These are phyloP conservation scores for Neofusicoccum kwambonambiense DNA, from an alignment of 2,329 filamentous ascomycete genomes.

Conservation along the genomic window DNA sequence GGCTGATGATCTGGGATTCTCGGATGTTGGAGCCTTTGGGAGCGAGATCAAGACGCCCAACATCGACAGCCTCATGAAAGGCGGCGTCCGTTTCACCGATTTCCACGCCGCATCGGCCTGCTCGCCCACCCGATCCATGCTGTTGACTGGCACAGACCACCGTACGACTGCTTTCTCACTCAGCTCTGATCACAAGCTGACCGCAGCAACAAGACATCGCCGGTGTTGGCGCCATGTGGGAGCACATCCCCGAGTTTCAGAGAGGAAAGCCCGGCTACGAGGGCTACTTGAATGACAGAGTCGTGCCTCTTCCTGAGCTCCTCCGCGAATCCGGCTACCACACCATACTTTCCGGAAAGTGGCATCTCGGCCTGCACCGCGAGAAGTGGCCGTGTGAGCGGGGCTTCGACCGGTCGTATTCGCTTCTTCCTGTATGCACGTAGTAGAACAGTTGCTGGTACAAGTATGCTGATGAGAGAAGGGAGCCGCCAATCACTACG, in stretches of 20 bases:
- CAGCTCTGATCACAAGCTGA: neutral
- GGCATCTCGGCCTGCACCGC: slow-evolving; percentile 20
- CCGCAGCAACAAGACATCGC: slow-evolving; percentile 42
- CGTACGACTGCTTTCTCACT: slow-evolving; percentile 24
- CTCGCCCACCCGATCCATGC: slow-evolving; percentile 64
- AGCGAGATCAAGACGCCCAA: slow-evolving; percentile 61
- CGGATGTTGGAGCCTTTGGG: slow-evolving; percentile 58
- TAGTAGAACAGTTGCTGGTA: neutral
- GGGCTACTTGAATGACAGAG: slow-evolving; percentile 60
- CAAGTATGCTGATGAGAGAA: neutral
- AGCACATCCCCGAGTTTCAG: slow-evolving; percentile 55
- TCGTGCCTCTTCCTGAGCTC: slow-evolving; percentile 59
- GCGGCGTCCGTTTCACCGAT: slow-evolving; percentile 59
- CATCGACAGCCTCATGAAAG: slow-evolving; percentile 52
- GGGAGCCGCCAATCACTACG: slow-evolving; percentile 36
- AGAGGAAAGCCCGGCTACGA: slow-evolving; percentile 61
- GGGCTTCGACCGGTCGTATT: slow-evolving; percentile 20
- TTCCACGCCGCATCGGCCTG: slow-evolving; percentile 65
- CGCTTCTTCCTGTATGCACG: slow-evolving; percentile 16
- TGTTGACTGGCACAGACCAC: slow-evolving; percentile 64
- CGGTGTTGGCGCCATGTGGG: slow-evolving; percentile 57
- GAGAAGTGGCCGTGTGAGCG: slow-evolving; percentile 20
- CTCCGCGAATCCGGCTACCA: slow-evolving; percentile 45
- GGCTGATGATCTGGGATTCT: slow-evolving; percentile 59
- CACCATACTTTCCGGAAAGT: slow-evolving; percentile 23